Evolutionary conservation across 768 basidiomycete genomes (phyloP), one percentile per base, ranked within the genome.

Genomic region (Tylopilus cervinicoccineus): DNA sequence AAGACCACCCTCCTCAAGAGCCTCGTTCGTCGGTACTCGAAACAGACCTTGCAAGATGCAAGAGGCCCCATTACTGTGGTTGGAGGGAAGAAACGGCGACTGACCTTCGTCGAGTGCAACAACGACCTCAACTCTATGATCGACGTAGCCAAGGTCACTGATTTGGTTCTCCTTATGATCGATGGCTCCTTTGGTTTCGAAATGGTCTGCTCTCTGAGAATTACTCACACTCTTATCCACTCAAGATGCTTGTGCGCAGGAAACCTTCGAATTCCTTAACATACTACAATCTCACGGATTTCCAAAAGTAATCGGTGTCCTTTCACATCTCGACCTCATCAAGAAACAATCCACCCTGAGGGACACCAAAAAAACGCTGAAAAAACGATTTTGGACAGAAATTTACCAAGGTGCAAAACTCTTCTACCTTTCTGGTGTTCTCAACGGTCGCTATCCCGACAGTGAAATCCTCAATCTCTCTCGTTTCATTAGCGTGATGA

Each of bases 321-420:
- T 99, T 39, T 87, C 93, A 39, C 96, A 99, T 68, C 83, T 98
- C 34, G 96, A 98, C 69, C 85, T 99, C 55, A 88, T 99, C 57
- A 96, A 96, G 76, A 94, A 93, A 63, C 78, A 86, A 6, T 76
- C 88, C 0, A 84, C 84, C 4, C 82, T 98, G 33, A 87, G 86
- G 48, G 81, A 82, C 42, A 93, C 92, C 45, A 99, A 98, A 73
- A 96, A 96, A 61, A 72, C 84, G 0, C 80, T 99, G 32, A 99
- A 99, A 70, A 96, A 92, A 63, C 89, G 96, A 10, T 99, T 99
- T 73, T 99, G 96, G 96, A 92, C 94, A 0, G 96, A 99, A 69
- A 98, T 99, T 12, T 98, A 98, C 67, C 89, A 93, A 60, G 96
- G 96, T 42, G 95, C 96, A 26, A 99, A 99, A 66, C 82, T 99